These are phyloP conservation scores for Westerdykella aurantiaca DNA, from an alignment of 2,329 filamentous ascomycete genomes.

Conservation along the genomic window DNA sequence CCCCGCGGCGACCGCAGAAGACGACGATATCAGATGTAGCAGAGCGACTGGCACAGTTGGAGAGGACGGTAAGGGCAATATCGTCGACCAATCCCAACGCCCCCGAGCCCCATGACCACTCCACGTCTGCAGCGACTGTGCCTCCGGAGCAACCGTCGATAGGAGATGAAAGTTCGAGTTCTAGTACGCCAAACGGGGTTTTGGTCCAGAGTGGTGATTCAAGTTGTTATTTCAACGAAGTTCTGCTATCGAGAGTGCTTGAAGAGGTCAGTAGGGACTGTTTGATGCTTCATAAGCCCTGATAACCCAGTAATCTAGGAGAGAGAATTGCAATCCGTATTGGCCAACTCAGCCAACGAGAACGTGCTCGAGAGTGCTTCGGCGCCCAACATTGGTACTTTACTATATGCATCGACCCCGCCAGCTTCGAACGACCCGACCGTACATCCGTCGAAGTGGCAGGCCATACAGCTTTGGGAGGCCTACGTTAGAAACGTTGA, in stretches of 20 bases:
- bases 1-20: conserved; percentile 62
- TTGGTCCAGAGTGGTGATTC: no score
- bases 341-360: conserved; percentile 50
- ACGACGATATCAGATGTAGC: conserved; percentile 66
- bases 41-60: conserved; percentile 65
- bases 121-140: background rate
- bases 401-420: conserved; percentile 58
- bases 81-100: background rate
- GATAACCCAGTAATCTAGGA: conserved; percentile 44
- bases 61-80: conserved; percentile 58
- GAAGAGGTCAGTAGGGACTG: conserved; percentile 38
- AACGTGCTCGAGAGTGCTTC: conserved; percentile 68
- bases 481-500: conserved; percentile 69
- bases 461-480: conserved; percentile 50
- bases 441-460: conserved; percentile 38
- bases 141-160: conserved; percentile 16
- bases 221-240: no score
- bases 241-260: no score
- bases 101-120: background rate
- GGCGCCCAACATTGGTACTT: conserved; percentile 67
- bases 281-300: conserved; percentile 47
- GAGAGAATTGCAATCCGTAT: conserved; percentile 59
- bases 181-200: conserved; percentile 35
- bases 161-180: conserved; percentile 49
- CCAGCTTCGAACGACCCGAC: conserved; percentile 58